Evolutionary conservation across 768 basidiomycete genomes (phyloP), one percentile per base, ranked within the genome.

Genomic region (Boletus pseudo-olivaceus): DNA sequence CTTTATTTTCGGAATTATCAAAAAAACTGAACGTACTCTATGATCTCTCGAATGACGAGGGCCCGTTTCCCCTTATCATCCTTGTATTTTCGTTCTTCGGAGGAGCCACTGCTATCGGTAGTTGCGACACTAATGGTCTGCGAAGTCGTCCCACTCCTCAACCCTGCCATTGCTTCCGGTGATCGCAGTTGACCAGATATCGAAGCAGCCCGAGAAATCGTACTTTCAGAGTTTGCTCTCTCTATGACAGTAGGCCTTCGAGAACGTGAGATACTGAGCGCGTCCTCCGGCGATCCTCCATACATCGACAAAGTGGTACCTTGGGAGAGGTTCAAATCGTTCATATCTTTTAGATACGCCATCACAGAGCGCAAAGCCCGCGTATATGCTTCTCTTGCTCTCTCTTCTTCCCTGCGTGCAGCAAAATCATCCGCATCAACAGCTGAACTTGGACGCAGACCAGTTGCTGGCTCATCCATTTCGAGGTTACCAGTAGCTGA

Each of bases 331-430:
- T 85, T 86, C 30, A 99, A 77, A 65, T 99, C 97, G 65, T 94
- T 88, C 84, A 99, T 88, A 63, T 99, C 97, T 63, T 85, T 85
- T 19, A 99, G 80, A 71, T 98, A 99, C 7, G 93, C 92, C 88
- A 98, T 95, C 17, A 99, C 84, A 10, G 90, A 89, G 51, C 90
- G 83, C 49, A 99, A 77, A 32, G 92, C 93, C 41, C 89, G 80
- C 63, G 82, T 84, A 67, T 88, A 87, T 30, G 83, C 78, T 64
- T 90, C 88, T 30, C 83, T 78, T 17, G 78, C 80, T 32, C 84
- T 78, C 56, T 89, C 88, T 68, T 87, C 86, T 72, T 90, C 88
- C 51, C 79, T 80, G 35, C 82, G 81, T 50, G 78, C 67, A 49
- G 75, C 38, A 40, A 61, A 71, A 45, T 81, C 78, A 37, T 65